These are phyloP conservation scores for Eucalyptus sp. DNA, from an alignment of 345 rosid species.

Conservation along the genomic window DNA sequence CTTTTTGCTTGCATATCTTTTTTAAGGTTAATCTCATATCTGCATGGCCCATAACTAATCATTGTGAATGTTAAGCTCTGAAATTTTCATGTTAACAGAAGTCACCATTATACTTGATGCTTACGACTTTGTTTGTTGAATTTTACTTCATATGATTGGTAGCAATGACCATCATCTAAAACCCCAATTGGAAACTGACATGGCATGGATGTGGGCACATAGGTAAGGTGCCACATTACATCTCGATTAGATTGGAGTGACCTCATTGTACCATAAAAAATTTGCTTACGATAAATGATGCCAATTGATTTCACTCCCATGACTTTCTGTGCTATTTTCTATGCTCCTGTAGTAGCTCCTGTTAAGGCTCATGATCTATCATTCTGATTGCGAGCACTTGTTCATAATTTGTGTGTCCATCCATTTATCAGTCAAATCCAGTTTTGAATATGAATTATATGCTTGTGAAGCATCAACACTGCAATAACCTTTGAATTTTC, in stretches of 20 bases:
- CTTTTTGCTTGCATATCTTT: background rate
- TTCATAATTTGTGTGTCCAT: background rate
- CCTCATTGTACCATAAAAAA: background rate
- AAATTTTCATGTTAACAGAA: background rate
- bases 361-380: background rate
- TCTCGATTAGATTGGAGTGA: background rate
- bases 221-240: background rate
- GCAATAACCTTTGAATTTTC: background rate
- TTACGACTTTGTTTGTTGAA: background rate
- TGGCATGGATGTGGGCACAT: background rate
- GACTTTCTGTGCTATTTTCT: background rate
- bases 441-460: background rate
- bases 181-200: background rate
- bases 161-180: background rate
- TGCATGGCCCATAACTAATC: background rate
- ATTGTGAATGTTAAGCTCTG: background rate
- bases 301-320: background rate
- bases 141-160: background rate
- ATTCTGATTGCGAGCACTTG: background rate
- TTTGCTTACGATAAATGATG: background rate
- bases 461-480: background rate
- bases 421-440: background rate
- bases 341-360: background rate
- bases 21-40: background rate
- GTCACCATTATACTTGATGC: background rate